Evolutionary conservation across 768 basidiomycete genomes (phyloP), one percentile per base, ranked within the genome.

Genomic region (Kwoniella shandongensis): DNA sequence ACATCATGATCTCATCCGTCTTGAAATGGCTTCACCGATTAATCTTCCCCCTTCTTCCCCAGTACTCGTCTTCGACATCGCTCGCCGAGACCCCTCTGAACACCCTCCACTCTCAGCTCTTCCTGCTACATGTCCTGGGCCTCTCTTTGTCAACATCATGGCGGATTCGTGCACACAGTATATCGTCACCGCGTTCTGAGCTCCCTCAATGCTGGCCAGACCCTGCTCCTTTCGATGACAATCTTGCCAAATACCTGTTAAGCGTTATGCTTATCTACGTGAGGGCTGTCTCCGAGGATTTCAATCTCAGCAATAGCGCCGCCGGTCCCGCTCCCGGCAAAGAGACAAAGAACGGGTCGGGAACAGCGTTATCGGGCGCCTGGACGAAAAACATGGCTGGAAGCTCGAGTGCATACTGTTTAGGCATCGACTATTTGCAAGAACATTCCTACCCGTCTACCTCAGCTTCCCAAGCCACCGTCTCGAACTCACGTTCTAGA

Each of bases 211-310:
- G 77, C n/a, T 83, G 81, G 79, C 77, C 82, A 22, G 89, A 90
- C 63, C 83, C 86, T 17, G 79, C 84, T 3, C 83, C 88, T 1
- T 79, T 94, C 36, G 88, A 93, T 59, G 91, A 93, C 59, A 80
- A 81, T 32, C 86, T 88, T 63, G 89, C 88, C 23, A 84, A 82
- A 72, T 90, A 91, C 73, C 81, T 91, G 42, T 79, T 92, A 51
- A 86, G 85, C 72, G 86, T 91, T 41, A 85, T 92, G 83, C 82
- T 89, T 17, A 77, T 86, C n/a, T 89, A 88, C 73, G 81, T 91
- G 32, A 83, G 88, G 17, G 86, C 89, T 71, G 86, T 87, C 0
- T 79, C 84, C 0, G 78, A 36, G 36, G 66, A 70, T 20, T 36
- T 26, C 12, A 13, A 27, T 10, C n/a, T 27, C 10, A 32, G 12